These are phyloP conservation scores for Aotearoamyces nothofagi DNA, from an alignment of 2,329 filamentous ascomycete species.

Conservation along the genomic window DNA sequence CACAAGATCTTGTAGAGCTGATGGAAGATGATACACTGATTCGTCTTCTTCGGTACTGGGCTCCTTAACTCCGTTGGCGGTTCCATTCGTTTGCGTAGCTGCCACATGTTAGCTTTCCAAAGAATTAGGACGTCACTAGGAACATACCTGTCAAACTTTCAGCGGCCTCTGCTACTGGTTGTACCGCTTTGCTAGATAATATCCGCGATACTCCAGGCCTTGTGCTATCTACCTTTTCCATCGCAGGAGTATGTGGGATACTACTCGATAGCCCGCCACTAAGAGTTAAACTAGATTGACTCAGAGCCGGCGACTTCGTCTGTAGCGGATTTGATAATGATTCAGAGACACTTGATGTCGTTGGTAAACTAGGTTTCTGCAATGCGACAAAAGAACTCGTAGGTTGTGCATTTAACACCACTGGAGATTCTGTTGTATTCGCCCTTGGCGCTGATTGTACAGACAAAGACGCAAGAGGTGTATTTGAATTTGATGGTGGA, in stretches of 20 bases:
- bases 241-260: slow-evolving; percentile 28
- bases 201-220: slow-evolving; percentile 12
- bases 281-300: slow-evolving; percentile 26
- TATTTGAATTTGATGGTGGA: slow-evolving; percentile 27
- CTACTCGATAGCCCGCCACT: slow-evolving; percentile 23
- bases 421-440: slow-evolving; percentile 43
- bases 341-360: slow-evolving; percentile 22
- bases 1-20: slow-evolving; percentile 76
- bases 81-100: slow-evolving; percentile 31
- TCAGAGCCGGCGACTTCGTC: slow-evolving; percentile 34
- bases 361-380: slow-evolving; percentile 21
- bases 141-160: slow-evolving; percentile 31
- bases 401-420: slow-evolving; percentile 30
- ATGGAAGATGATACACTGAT: slow-evolving; percentile 83
- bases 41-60: slow-evolving; percentile 41
- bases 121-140: too few relatives aligned
- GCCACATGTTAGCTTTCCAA: too few relatives aligned
- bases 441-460: slow-evolving; percentile 30
- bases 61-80: slow-evolving; percentile 34
- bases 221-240: slow-evolving; percentile 26
- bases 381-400: slow-evolving; percentile 19
- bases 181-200: slow-evolving; percentile 13
- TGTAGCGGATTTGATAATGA: slow-evolving; percentile 20
- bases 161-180: slow-evolving; percentile 24
- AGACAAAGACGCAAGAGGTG: slow-evolving; percentile 16